Conservation (phyloP, 1,139 yeast species). For the Protomyces arabidopsidicola region DNA sequence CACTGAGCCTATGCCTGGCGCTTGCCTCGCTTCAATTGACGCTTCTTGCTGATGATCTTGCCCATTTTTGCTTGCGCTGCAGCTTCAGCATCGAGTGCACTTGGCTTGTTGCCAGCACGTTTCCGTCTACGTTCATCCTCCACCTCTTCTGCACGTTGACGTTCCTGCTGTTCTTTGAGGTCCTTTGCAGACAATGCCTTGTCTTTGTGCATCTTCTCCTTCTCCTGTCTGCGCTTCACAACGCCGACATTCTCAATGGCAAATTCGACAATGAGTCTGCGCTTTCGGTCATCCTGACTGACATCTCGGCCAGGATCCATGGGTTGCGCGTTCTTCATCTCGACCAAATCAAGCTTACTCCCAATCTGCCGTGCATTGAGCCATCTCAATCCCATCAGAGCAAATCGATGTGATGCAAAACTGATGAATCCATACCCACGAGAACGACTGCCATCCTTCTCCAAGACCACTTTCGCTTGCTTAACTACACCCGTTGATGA, state of each 20-base stretch:
- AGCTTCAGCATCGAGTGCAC: conserved; percentile 19
- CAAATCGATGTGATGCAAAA: conserved; percentile 84
- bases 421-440: conserved; percentile 97
- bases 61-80: conserved; percentile 27
- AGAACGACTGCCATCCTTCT: conserved; percentile 77
- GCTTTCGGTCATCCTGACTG: conserved; percentile 43
- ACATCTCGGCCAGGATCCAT: conserved; percentile 35
- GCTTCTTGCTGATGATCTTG: conserved; percentile 27
- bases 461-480: conserved; percentile 89
- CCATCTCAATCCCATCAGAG: conserved; percentile 96
- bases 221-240: conserved; percentile 80
- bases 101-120: conserved; percentile 30
- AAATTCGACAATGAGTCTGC: conserved; percentile 87
- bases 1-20: neutral
- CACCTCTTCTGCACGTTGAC: conserved; percentile 3
- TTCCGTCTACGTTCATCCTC: conserved; percentile 37
- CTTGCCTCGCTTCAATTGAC: conserved; percentile 6
- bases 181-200: conserved; percentile 33
- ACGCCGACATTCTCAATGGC: conserved; percentile 94
- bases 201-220: conserved; percentile 49
- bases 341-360: conserved; percentile 51
- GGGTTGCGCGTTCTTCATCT: conserved; percentile 62
- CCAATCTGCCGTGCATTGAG: conserved; percentile 83
- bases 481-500: conserved; percentile 82
- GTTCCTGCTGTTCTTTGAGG: conserved; percentile 2